Conservation (phyloP, 306 rosid species). For the Phaseolus lunatus region DNA sequence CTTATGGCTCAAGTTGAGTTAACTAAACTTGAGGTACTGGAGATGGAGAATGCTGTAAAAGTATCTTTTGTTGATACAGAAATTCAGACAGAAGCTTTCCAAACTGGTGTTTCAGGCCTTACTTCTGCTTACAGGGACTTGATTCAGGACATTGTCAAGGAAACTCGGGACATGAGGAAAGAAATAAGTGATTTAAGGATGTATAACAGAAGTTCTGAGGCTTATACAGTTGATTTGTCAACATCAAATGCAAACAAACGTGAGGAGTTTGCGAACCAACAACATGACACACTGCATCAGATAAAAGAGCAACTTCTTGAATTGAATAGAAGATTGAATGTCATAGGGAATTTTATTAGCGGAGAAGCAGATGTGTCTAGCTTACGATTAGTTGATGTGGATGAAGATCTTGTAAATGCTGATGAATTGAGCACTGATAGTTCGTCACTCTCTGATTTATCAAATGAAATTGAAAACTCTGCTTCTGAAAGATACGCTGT, state of each 20-base stretch:
- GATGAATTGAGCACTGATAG: constrained; percentile 68
- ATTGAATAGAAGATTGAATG: constrained; percentile 59
- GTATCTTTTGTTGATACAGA: constrained; percentile 54
- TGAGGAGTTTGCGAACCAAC: constrained; percentile 48
- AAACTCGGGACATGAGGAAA: constrained; percentile 58
- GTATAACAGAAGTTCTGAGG: constrained; percentile 44
- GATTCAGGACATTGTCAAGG: constrained; percentile 54
- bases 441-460: constrained; percentile 70
- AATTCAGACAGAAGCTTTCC: constrained; percentile 48
- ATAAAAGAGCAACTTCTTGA: constrained; percentile 58
- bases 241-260: constrained; percentile 42
- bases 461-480: constrained; percentile 56
- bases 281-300: constrained; percentile 52
- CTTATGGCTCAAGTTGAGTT: constrained; percentile 52
- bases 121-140: constrained; percentile 54
- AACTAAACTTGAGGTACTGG: constrained; percentile 53
- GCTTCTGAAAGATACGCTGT: constrained; percentile 49
- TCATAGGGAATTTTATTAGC: constrained; percentile 56
- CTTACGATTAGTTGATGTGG: constrained; percentile 41
- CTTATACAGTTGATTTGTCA: constrained; percentile 39
- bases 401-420: constrained; percentile 51
- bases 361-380: constrained; percentile 45
- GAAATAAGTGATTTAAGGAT: constrained; percentile 54
- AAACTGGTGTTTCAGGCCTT: constrained; percentile 47
- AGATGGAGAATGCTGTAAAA: constrained; percentile 55